Conservation (phyloP, 2,329 filamentous ascomycete species). For the Colletotrichum shisoi region DNA sequence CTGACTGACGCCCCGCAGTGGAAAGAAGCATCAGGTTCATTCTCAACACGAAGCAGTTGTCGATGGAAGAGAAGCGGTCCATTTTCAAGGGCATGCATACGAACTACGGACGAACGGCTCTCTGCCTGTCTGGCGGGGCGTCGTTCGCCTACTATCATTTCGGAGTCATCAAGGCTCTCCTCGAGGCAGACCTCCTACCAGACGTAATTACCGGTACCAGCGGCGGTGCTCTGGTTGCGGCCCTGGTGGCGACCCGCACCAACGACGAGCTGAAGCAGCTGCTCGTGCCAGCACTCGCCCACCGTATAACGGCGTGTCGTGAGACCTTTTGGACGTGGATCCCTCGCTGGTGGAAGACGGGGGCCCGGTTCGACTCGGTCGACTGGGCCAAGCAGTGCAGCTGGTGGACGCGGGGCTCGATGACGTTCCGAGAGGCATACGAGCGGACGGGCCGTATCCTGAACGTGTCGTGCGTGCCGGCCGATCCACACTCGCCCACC, state of each 20-base stretch:
- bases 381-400: constrained; percentile 86
- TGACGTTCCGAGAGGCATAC: constrained; percentile 95
- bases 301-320: constrained; percentile 83
- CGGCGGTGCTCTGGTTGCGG: constrained; percentile 89
- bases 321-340: constrained; percentile 81
- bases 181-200: constrained; percentile 85
- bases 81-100: constrained; percentile 89
- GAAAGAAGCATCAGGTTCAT: constrained; percentile 73
- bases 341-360: constrained; percentile 87
- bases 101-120: constrained; percentile 89
- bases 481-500: constrained; percentile 89
- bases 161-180: constrained; percentile 85
- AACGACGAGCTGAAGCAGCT: constrained; percentile 88
- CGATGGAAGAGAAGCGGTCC: constrained; percentile 75
- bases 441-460: constrained; percentile 91
- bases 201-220: constrained; percentile 97
- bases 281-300: constrained; percentile 84
- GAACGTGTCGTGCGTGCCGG: constrained; percentile 94
- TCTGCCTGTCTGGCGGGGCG: constrained; percentile 92
- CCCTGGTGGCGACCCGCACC: constrained; percentile 85
- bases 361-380: constrained; percentile 90
- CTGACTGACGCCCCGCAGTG: constrained; percentile 54
- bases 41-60: constrained; percentile 70
- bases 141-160: constrained; percentile 98
- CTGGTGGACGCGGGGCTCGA: constrained; percentile 91